Conservation (phyloP, 306 rosid genomes). For the Hippophae gyantsensis region DNA sequence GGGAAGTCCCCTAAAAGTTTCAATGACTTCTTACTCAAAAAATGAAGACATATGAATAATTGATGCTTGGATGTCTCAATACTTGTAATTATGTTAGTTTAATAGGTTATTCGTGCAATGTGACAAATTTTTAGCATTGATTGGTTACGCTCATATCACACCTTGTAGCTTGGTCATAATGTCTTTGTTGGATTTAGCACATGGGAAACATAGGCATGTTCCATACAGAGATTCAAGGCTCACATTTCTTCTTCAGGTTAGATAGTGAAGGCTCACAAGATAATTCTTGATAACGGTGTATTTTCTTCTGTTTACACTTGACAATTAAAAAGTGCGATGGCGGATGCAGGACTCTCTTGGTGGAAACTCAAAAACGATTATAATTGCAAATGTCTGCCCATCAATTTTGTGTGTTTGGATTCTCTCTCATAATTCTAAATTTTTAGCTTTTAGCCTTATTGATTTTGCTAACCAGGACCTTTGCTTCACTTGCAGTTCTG, state of each 20-base stretch:
- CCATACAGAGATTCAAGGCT: conserved; percentile 96
- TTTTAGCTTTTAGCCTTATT: neutral
- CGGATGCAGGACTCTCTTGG: conserved; percentile 88
- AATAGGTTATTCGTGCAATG: neutral
- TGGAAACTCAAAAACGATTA: conserved; percentile 93
- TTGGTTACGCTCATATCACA: conserved; percentile 21
- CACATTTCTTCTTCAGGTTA: conserved; percentile 97
- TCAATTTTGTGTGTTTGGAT: conserved; percentile 63
- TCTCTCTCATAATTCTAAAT: conserved; percentile 11
- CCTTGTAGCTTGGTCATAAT: conserved; percentile 77
- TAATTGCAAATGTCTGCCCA: conserved; percentile 93
- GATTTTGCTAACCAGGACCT: conserved; percentile 11
- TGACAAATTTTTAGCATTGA: conserved; percentile 2
- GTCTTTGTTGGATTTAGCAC: conserved; percentile 88
- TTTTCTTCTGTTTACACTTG: conserved; percentile 10
- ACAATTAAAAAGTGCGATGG: conserved; percentile 8
- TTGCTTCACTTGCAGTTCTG: conserved; percentile 55
- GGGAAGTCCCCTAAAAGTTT: too few relatives aligned
- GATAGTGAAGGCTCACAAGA: conserved; percentile 17
- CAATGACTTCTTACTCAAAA: too few relatives aligned
- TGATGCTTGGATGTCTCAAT: neutral
- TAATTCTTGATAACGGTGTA: neutral
- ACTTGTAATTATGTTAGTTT: neutral
- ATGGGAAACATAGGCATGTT: conserved; percentile 93
- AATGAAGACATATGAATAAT: too few relatives aligned